These are phyloP conservation scores for Tricholomella constricta DNA, from an alignment of 768 basidiomycete species.

Conservation along the genomic window DNA sequence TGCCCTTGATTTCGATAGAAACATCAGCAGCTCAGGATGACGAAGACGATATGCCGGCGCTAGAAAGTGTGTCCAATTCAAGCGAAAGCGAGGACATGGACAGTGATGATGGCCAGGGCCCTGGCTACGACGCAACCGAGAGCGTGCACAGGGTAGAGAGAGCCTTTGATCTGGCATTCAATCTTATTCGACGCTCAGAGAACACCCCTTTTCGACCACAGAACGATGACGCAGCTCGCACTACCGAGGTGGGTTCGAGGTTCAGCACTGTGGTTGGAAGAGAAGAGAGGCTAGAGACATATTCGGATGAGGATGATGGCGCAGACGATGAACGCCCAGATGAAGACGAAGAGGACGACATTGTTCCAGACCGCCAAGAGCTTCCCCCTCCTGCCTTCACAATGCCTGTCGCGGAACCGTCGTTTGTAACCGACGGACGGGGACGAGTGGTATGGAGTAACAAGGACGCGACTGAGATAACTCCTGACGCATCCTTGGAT, in stretches of 20 bases:
- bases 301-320: not conserved
- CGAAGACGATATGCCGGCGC: constrained; percentile 37
- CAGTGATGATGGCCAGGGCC: constrained; percentile 11
- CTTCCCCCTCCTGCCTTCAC: too few relatives aligned
- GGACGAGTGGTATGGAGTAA: constrained; percentile 57
- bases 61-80: constrained; percentile 36
- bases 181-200: not conserved
- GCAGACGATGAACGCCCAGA: too few relatives aligned
- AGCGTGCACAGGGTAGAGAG: constrained; percentile 1
- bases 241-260: constrained; percentile 7
- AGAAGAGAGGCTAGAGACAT: not conserved
- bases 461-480: constrained; percentile 15
- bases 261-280: constrained; percentile 15
- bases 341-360: constrained; percentile 2
- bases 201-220: not conserved
- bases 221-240: not conserved
- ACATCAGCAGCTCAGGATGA: constrained; percentile 16
- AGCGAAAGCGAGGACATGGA: constrained; percentile 30
- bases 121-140: not conserved
- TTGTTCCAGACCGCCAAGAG: not conserved
- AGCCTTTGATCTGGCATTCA: not conserved
- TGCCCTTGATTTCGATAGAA: constrained; percentile 4
- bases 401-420: constrained; percentile 34
- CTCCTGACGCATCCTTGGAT: not conserved
- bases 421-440: constrained; percentile 66